Conservation (phyloP, 305 asterid genomes). For the Solanum hybrid region DNA sequence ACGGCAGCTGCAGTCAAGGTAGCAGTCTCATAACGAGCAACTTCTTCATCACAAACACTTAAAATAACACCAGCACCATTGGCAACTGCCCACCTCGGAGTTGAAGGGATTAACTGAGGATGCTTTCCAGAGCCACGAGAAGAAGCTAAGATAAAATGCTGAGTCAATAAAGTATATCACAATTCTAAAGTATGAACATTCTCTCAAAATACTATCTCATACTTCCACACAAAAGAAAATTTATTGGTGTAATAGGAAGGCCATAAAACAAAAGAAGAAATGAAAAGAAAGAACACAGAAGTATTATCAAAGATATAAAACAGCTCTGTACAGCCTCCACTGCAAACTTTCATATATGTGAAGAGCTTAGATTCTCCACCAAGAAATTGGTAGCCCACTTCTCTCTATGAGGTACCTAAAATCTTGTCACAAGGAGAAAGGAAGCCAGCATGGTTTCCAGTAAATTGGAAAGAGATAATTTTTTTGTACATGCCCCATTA, state of each 20-base stretch:
- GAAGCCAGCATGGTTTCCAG: neutral
- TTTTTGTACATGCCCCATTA: neutral
- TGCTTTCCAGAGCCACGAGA: conserved; percentile 99
- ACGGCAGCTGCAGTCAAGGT: conserved; percentile 96
- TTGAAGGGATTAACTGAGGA: conserved; percentile 93
- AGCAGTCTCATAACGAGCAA: conserved; percentile 92
- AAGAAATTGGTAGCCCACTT: neutral
- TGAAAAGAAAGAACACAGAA: neutral
- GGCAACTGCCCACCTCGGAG: conserved; percentile 99
- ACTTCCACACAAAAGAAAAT: neutral
- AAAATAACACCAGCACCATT: conserved; percentile 99
- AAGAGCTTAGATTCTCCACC: neutral
- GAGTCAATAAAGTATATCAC: conserved; percentile 1
- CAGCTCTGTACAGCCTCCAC: neutral
- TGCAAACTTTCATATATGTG: neutral
- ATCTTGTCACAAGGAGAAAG: neutral
- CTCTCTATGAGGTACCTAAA: neutral
- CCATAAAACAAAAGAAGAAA: neutral
- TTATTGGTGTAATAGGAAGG: neutral
- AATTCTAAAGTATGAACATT: neutral
- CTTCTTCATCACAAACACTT: conserved; percentile 99
- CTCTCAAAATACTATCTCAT: conserved; percentile 2
- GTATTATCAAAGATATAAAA: neutral
- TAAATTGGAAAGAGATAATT: neutral
- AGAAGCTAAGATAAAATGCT: conserved; percentile 43